A percentile compares a stretch with the other conserved stretches of the same genome.
Conservation (phyloP, 163 green algal species). For the Dunaliella salina region DNA sequence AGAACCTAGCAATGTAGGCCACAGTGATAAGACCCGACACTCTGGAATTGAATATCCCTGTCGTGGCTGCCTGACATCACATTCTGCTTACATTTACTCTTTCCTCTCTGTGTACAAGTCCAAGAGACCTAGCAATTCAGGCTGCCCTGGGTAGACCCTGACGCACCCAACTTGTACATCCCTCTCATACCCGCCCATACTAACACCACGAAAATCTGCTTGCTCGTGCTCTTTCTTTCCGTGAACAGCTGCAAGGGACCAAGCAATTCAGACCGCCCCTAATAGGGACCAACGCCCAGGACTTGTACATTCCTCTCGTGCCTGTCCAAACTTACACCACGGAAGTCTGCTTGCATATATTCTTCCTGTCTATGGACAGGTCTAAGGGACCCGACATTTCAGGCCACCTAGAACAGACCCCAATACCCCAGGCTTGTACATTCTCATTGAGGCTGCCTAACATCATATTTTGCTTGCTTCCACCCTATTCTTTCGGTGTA, state of each 20-base stretch:
- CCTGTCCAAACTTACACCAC: not conserved
- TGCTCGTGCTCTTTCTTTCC: not conserved
- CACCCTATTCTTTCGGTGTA: not conserved
- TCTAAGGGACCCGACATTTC: conserved; percentile 70
- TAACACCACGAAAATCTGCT: conserved; percentile 21
- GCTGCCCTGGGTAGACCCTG: conserved; percentile 79
- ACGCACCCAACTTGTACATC: conserved; percentile 94
- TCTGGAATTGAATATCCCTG: too few relatives aligned
- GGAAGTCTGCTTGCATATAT: too few relatives aligned
- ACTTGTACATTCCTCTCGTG: conserved; percentile 94
- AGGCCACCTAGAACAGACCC: conserved; percentile 80
- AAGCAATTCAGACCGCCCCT: conserved; percentile 80
- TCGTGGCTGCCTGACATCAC: too few relatives aligned
- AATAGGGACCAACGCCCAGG: conserved; percentile 87
- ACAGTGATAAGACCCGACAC: too few relatives aligned
- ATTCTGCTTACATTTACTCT: too few relatives aligned
- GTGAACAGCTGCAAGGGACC: conserved; percentile 41
- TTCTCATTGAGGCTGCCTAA: conserved; percentile 82
- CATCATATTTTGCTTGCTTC: conserved; percentile 36
- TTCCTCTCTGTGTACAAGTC: not conserved
- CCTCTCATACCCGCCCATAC: conserved; percentile 81
- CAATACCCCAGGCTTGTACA: conserved; percentile 94
- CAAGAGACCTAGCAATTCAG: conserved; percentile 66
- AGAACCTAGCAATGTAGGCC: too few relatives aligned
- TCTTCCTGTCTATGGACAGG: not conserved